These are phyloP conservation scores for Dipodascopsis uninucleata DNA, from an alignment of 805 yeast species.

Conservation along the genomic window DNA sequence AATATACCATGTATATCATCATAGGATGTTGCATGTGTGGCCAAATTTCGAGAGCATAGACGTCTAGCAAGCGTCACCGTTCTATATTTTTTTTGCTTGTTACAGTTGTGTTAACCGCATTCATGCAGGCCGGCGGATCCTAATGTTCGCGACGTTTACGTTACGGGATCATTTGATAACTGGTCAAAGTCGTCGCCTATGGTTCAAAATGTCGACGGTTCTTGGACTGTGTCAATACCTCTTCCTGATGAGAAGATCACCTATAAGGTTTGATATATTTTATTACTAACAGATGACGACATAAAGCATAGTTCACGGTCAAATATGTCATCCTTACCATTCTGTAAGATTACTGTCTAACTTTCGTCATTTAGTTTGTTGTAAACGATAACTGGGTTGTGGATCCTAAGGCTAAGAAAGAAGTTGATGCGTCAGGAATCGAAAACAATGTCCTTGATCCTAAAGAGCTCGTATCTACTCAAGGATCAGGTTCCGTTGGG, in stretches of 20 bases:
- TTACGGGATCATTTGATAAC: constrained; percentile 68
- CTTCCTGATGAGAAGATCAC: constrained; percentile 44
- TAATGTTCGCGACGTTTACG: constrained; percentile 55
- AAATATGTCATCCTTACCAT: not conserved
- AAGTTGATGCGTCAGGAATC: constrained; percentile 49
- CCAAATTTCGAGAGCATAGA: too few species aligned
- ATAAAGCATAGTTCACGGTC: not conserved
- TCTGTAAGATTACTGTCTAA: not conserved
- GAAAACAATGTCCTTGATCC: constrained; percentile 49
- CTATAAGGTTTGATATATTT: constrained; percentile 38
- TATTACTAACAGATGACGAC: not conserved
- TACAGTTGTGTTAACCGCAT: not conserved
- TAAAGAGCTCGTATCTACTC: constrained; percentile 37
- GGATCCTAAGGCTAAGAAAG: constrained; percentile 41
- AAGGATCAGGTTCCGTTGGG: constrained; percentile 37
- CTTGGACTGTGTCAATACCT: constrained; percentile 59
- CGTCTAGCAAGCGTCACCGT: too few species aligned
- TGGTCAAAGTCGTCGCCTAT: constrained; percentile 61
- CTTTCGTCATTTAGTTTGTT: constrained; percentile 46
- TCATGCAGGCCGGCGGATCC: constrained; percentile 38
- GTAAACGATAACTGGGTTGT: constrained; percentile 67
- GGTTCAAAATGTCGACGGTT: constrained; percentile 57
- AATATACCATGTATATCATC: too few species aligned
- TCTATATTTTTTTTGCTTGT: not conserved
- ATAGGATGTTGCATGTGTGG: too few species aligned